Evolutionary conservation across 2,329 filamentous ascomycete species (phyloP).

Genomic region (Paraphoma sp.): DNA sequence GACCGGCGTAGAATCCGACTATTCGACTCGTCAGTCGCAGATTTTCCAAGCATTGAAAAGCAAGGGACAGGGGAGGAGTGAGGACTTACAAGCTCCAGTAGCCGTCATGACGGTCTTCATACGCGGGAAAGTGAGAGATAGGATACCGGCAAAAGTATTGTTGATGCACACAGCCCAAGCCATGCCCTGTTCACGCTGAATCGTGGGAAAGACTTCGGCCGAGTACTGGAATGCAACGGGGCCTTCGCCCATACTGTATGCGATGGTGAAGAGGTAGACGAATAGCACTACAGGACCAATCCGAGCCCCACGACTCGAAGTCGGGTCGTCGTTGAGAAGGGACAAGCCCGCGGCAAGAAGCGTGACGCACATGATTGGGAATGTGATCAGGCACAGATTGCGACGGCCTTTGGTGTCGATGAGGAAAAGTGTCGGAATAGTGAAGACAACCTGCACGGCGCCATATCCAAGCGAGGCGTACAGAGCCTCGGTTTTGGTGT

Average conservation of each 20-base stretch:
- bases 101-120: constrained; percentile 49
- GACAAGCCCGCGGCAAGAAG: constrained; percentile 45
- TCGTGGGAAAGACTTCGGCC: constrained; percentile 48
- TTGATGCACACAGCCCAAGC: constrained; percentile 50
- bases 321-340: constrained; percentile 31
- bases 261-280: constrained; percentile 46
- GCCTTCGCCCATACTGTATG: constrained; percentile 47
- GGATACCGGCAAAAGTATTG: constrained; percentile 52
- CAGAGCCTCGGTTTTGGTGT: constrained; percentile 33
- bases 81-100: constrained; percentile 38
- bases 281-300: constrained; percentile 46
- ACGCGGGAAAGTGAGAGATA: constrained; percentile 48
- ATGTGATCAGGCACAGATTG: constrained; percentile 41
- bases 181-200: constrained; percentile 51
- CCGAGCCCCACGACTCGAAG: constrained; percentile 20
- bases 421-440: constrained; percentile 47
- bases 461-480: constrained; percentile 48
- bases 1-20: constrained; percentile 49
- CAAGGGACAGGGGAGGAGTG: background rate
- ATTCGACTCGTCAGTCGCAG: too few species aligned
- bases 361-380: constrained; percentile 47
- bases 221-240: constrained; percentile 60
- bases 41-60: background rate
- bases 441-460: constrained; percentile 44
- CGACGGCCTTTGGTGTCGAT: constrained; percentile 49